phyloP scores from a whole-genome alignment of 805 yeast genomes.

The Myxozyma sirexii region DNA sequence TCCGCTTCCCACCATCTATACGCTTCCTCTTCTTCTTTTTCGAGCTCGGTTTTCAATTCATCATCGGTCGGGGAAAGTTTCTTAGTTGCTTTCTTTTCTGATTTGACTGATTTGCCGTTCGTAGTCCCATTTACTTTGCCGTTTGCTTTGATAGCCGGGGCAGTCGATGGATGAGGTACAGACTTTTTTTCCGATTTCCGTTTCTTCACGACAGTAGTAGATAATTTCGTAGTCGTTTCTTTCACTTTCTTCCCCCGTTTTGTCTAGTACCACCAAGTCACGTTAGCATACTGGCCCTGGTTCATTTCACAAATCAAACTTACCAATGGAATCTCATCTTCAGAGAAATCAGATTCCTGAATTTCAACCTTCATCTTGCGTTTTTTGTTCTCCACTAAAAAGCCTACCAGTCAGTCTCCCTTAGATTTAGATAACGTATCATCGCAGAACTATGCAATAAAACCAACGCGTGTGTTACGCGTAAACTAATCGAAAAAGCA shows the following conservation, averaged over 20 bases:
- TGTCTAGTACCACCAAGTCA: not conserved
- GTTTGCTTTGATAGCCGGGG: constrained; percentile 1
- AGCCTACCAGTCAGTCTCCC: too few relatives aligned
- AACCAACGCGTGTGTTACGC: not conserved
- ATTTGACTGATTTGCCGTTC: constrained; percentile 2
- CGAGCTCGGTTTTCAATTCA: constrained; percentile 33
- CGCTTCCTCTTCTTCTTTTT: constrained; percentile 57
- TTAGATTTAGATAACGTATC: too few relatives aligned
- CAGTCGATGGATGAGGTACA: constrained; percentile 1
- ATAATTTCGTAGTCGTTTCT: not conserved
- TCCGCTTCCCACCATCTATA: constrained; percentile 86
- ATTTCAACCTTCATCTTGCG: constrained; percentile 8
- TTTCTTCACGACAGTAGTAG: not conserved
- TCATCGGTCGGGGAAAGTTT: not conserved
- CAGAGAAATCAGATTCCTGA: constrained; percentile 6
- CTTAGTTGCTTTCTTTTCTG: not conserved
- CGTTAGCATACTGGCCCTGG: not conserved
- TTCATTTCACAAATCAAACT: not conserved
- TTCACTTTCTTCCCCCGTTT: constrained; percentile 12
- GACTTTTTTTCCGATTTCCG: not conserved
- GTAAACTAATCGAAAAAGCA: not conserved
- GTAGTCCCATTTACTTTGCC: not conserved
- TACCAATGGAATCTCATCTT: constrained; percentile 22
- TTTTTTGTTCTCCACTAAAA: constrained; percentile 2
- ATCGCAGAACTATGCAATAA: too few relatives aligned